Evolutionary conservation across 1,284 basidiomycete genomes (phyloP).

Genomic region (Crepidotus sp.): DNA sequence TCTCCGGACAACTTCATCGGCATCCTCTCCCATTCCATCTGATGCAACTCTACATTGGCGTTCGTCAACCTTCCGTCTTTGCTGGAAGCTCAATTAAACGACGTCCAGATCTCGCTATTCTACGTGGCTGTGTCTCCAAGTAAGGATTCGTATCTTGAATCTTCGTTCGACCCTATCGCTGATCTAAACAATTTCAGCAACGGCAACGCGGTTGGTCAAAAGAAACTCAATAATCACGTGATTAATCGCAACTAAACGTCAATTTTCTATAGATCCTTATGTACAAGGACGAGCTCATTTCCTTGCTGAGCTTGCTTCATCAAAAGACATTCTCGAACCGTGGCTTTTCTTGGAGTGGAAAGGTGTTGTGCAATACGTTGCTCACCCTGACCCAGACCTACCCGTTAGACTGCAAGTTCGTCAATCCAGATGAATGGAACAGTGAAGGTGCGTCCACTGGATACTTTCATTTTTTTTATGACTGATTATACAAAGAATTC

Average conservation of each 20-base stretch:
- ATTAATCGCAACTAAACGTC: background rate
- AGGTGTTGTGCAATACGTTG: slow-evolving; percentile 69
- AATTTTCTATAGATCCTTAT: slow-evolving; percentile 45
- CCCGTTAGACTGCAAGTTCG: slow-evolving; percentile 75
- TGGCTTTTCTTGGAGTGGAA: slow-evolving; percentile 77
- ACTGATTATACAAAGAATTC: slow-evolving; percentile 44
- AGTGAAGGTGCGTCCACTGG: slow-evolving; percentile 47
- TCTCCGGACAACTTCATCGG: slow-evolving; percentile 64
- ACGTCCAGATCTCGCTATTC: slow-evolving; percentile 51
- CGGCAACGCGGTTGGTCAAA: slow-evolving; percentile 44
- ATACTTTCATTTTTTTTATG: background rate
- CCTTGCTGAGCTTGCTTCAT: slow-evolving; percentile 60
- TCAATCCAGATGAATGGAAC: slow-evolving; percentile 74
- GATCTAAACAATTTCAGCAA: slow-evolving; percentile 33
- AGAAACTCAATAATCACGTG: slow-evolving; percentile 1
- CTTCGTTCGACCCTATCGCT: background rate
- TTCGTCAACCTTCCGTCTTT: slow-evolving; percentile 26
- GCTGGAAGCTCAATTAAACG: slow-evolving; percentile 1
- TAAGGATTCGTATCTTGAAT: slow-evolving; percentile 34
- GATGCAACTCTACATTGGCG: slow-evolving; percentile 90
- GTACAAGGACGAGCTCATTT: slow-evolving; percentile 57
- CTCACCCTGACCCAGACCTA: slow-evolving; percentile 77
- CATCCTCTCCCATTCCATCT: slow-evolving; percentile 62
- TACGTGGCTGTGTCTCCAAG: slow-evolving; percentile 65
- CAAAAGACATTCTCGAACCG: slow-evolving; percentile 74